Conservation (phyloP, 164 flowering plant genomes). For the Berberis vulgaris region DNA sequence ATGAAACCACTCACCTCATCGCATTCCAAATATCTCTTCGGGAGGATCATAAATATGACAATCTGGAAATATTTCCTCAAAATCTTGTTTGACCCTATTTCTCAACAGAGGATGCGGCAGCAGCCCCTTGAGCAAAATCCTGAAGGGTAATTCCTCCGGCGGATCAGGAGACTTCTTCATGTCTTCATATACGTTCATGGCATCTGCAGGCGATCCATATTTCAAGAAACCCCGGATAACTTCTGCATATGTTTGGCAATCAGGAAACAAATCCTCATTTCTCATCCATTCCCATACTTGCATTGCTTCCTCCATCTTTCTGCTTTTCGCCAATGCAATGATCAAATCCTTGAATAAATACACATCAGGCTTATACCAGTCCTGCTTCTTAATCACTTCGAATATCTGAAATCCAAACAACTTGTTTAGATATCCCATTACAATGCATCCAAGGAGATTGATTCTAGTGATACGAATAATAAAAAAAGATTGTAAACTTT, state of each 20-base stretch:
- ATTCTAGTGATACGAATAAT: too few relatives aligned
- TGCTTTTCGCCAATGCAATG: constrained; percentile 51
- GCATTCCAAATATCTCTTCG: constrained; percentile 72
- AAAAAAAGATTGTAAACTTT: too few relatives aligned
- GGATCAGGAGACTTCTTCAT: constrained; percentile 93
- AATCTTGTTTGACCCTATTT: constrained; percentile 84
- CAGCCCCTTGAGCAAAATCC: constrained; percentile 84
- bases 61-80: constrained; percentile 89
- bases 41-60: constrained; percentile 85
- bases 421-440: not conserved
- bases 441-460: too few relatives aligned
- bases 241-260: constrained; percentile 83
- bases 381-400: constrained; percentile 57
- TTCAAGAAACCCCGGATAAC: constrained; percentile 78
- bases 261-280: constrained; percentile 67
- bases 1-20: not conserved
- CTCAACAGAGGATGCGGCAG: constrained; percentile 85
- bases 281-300: constrained; percentile 77
- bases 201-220: constrained; percentile 87
- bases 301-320: constrained; percentile 86
- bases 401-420: constrained; percentile 46
- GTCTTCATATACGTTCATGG: constrained; percentile 92
- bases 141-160: constrained; percentile 83
- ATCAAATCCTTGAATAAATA: constrained; percentile 81
- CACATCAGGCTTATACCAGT: constrained; percentile 82